Conservation (phyloP, 23 red algal species). For the Gracilaria gracilis region DNA sequence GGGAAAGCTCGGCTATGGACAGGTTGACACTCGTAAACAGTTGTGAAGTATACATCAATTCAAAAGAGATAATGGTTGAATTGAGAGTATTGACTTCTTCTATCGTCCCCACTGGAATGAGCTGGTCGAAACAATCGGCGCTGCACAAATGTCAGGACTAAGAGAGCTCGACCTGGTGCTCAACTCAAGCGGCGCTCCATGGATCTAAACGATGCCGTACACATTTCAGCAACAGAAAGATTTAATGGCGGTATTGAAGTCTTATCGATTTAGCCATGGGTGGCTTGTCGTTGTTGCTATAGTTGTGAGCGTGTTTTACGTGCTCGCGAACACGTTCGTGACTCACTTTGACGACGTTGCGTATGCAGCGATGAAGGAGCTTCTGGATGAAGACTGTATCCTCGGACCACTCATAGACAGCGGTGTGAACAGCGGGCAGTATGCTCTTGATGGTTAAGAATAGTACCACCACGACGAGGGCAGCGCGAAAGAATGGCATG, state of each 20-base stretch:
- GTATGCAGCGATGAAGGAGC: neutral
- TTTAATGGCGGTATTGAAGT: neutral
- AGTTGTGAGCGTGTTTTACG: neutral
- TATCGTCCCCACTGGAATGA: neutral
- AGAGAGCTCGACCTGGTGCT: neutral
- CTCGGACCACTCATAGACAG: neutral
- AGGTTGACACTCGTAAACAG: too few relatives aligned
- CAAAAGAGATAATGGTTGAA: too few relatives aligned
- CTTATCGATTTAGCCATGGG: neutral
- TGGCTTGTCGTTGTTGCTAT: neutral
- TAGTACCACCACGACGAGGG: too few relatives aligned
- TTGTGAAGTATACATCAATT: too few relatives aligned
- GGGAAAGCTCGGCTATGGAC: too few relatives aligned
- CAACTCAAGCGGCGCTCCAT: neutral
- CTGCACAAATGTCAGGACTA: neutral
- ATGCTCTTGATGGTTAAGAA: too few relatives aligned
- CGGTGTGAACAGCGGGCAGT: too few relatives aligned
- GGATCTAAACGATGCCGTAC: neutral
- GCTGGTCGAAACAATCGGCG: neutral
- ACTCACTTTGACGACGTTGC: slow-evolving; percentile 15
- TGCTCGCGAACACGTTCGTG: neutral
- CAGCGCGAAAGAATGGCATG: too few relatives aligned
- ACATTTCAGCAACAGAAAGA: neutral
- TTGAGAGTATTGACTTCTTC: neutral
- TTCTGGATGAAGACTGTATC: neutral